phyloP scores from a whole-genome alignment of 768 basidiomycete genomes.

The Stropharia rugosoannulata region DNA sequence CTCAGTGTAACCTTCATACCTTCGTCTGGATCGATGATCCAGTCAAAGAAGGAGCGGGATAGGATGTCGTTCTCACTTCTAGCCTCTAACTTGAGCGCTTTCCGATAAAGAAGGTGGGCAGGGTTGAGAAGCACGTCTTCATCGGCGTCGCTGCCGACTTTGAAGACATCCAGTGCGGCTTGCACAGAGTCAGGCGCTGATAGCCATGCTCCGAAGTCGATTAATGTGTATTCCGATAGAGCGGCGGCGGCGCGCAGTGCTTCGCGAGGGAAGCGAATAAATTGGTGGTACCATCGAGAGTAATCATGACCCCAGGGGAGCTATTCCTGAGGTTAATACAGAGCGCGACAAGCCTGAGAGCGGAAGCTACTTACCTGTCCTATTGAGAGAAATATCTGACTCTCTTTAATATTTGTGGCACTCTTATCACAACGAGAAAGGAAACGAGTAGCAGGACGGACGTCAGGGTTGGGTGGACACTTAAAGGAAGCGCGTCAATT shows the following conservation, averaged over 20 bases:
- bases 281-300: constrained; percentile 61
- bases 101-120: constrained; percentile 36
- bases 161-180: constrained; percentile 34
- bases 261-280: constrained; percentile 49
- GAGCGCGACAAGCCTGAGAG: background rate
- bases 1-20: constrained; percentile 42
- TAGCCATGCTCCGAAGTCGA: constrained; percentile 50
- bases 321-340: constrained; percentile 21
- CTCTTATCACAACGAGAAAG: constrained; percentile 58
- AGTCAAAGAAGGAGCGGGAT: constrained; percentile 40
- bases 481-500: background rate
- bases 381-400: constrained; percentile 44
- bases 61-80: constrained; percentile 24
- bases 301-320: constrained; percentile 54
- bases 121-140: constrained; percentile 48
- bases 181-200: constrained; percentile 35
- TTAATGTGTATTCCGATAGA: constrained; percentile 52
- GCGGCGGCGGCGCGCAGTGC: constrained; percentile 46
- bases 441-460: constrained; percentile 42
- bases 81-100: constrained; percentile 22
- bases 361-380: constrained; percentile 39
- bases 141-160: constrained; percentile 37
- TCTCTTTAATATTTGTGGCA: constrained; percentile 61
- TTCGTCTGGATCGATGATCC: constrained; percentile 37
- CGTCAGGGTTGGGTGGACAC: constrained; percentile 27